A percentile compares a stretch with the other conserved stretches of the same genome.
Evolutionary conservation across 257 asterid species (phyloP).

Genomic region (Knoxia roxburghii): DNA sequence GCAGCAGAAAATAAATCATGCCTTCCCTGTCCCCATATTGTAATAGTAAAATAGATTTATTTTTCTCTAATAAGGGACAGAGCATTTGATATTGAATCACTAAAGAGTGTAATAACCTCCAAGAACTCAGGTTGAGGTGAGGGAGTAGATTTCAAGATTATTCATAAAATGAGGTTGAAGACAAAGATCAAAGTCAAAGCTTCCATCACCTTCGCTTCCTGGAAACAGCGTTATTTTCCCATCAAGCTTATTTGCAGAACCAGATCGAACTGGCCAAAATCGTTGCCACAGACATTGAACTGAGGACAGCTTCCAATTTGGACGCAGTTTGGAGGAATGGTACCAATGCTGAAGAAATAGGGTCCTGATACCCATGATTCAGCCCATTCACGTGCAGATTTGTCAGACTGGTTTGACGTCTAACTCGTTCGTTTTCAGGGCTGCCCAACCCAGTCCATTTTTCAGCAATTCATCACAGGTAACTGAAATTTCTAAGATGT

Average conservation of each 20-base stretch:
- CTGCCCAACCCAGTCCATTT: constrained; percentile 15
- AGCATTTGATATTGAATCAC: too few species aligned
- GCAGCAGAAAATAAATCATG: too few species aligned
- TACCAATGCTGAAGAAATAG: neutral
- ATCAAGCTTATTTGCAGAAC: constrained; percentile 25
- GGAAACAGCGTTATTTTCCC: constrained; percentile 18
- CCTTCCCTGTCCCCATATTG: too few species aligned
- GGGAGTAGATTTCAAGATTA: constrained; percentile 28
- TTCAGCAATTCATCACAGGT: neutral
- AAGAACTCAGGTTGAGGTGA: constrained; percentile 19
- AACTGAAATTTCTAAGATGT: neutral
- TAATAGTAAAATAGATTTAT: too few species aligned
- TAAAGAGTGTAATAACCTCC: too few species aligned
- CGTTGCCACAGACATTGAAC: constrained; percentile 22
- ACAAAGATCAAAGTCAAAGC: constrained; percentile 27
- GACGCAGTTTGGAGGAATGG: neutral
- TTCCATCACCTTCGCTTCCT: constrained; percentile 17
- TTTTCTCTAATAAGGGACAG: too few species aligned
- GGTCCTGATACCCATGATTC: constrained; percentile 13
- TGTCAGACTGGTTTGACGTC: constrained; percentile 1
- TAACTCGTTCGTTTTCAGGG: constrained; percentile 8
- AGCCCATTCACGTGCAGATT: constrained; percentile 4
- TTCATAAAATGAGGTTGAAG: constrained; percentile 18
- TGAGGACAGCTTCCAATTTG: constrained; percentile 14
- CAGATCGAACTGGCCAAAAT: constrained; percentile 30